Evolutionary conservation across 2,329 filamentous ascomycete genomes (phyloP), one percentile per base, ranked within the genome.

Genomic region (Furcasterigmium sp.): DNA sequence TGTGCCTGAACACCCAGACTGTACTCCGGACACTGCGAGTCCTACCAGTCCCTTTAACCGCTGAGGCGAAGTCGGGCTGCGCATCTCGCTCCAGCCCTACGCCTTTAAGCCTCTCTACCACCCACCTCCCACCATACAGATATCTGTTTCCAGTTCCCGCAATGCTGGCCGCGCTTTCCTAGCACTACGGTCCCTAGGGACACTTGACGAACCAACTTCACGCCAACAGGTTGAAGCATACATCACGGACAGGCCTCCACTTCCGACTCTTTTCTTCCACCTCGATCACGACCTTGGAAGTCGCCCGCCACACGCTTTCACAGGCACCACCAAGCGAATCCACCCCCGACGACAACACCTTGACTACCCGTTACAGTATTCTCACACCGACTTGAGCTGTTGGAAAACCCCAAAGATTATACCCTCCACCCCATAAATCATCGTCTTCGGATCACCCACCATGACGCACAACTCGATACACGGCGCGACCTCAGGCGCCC

Each of bases 101-200:
- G 20, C 36, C 15, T 38, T 38, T 23, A 38, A 28, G 20, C 36
- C 21, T 38, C 21, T 41, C 45, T 32, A 15, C 25, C 39, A 32
- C 25, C 26, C 41, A 45, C 23, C 5, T n/a, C 29, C 25, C 38
- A 26, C 19, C 28, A 15, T 6, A 46, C 25, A n/a, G 39, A 39
- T 11, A 38, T 7, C 23, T 26, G 7, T 26, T 7, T 26, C 11
- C 23, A 26, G 11, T 11, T 26, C 7, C 13, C 37, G 15, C 32
- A 43, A 63, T 63, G 60, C 56, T 49, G 29, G 49, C 46, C 39
- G 44, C 43, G 30, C 38, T 44, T 47, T 65, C 64, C 65, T 67
- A 67, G 59, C 61, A 56, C 39, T 47, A 58, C 64, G 54, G 68
- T 72, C 67, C 68, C 58, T 62, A 68, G 67, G 68, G 68, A 70